Base-by-base conservation (phyloP, 2,329 filamentous ascomycete genomes). In the Fusarium mexicanum region DNA sequence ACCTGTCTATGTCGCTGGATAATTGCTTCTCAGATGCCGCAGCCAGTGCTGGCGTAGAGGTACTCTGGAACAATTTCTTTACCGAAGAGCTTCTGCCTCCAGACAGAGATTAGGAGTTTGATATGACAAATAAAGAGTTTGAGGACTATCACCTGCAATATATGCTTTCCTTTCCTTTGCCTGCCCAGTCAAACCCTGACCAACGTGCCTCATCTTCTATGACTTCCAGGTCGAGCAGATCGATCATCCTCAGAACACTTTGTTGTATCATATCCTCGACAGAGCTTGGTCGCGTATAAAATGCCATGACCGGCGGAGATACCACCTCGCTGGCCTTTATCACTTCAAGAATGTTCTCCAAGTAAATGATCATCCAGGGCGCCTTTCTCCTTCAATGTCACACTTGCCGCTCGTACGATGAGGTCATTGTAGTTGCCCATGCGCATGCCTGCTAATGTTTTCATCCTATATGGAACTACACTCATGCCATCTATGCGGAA, bases 151-250 rank as follows among this genome's bases (percentile, higher is more conserved):
- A 0, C 6, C 8, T 53, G 12, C 6, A 6, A 6, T 53, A 53
- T 8, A 13, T 22, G 0, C 4, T 26, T 37, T 37, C 3, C 6
- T 26, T 38, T 38, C 18, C 13, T 10, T 26, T 53, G 0, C 4
- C 12, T 17, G 18, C 5, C 50, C 50, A 53, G 9, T 53, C 18
- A 53, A 53, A 53, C 9, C 18, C 50, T 26, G 6, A 24, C 33
- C 50, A 53, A 20, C 33, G 18, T 0, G 18, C 7, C 7, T 37
- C 9, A 22, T 26, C 18, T 13, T 53, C 33, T 6, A 16, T 4
- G 2, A 12, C 9, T 17, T 9, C 10, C 3, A 53, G 7, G 9
- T 22, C 24, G 4, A 53, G 18, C 18, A 22, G 14, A 6, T 53
- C 50, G 5, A 53, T 12, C 50, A 53, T 53, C 3, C 50, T 53